Evolutionary conservation across 2,329 filamentous ascomycete species (phyloP).

Genomic region (Lecanicillium sp.): DNA sequence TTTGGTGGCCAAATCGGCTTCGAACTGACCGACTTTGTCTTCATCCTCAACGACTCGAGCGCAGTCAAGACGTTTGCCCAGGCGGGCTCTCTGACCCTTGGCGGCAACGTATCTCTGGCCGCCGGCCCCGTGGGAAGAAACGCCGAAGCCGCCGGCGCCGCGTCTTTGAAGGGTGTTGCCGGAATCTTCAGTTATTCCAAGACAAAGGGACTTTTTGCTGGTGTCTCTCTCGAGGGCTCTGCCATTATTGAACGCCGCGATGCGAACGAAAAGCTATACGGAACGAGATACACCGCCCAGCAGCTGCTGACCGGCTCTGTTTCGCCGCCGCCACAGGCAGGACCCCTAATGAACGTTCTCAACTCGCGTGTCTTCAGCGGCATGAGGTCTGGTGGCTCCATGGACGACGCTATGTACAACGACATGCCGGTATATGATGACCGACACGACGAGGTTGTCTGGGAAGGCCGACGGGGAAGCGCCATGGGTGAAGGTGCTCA

Average conservation of each 20-base stretch:
- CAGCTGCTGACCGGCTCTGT: conserved; percentile 77
- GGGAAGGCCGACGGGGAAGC: conserved; percentile 67
- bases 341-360: conserved; percentile 75
- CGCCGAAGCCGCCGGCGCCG: conserved; percentile 90
- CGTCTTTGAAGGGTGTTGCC: conserved; percentile 79
- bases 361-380: conserved; percentile 81
- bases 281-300: conserved; percentile 68
- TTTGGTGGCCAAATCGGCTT: conserved; percentile 84
- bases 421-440: conserved; percentile 87
- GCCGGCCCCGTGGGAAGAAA: conserved; percentile 91
- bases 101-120: conserved; percentile 92
- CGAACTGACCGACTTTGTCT: conserved; percentile 90
- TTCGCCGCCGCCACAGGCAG: conserved; percentile 70
- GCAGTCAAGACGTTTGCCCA: conserved; percentile 94
- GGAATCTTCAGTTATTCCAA: conserved; percentile 97
- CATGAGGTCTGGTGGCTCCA: conserved; percentile 31
- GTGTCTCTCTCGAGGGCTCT: conserved; percentile 88
- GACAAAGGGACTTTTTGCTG: conserved; percentile 94
- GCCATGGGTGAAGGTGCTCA: conserved; percentile 63
- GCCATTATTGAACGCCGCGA: conserved; percentile 91
- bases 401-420: conserved; percentile 75
- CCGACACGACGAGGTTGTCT: conserved; percentile 71
- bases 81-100: conserved; percentile 81
- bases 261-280: conserved; percentile 95
- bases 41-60: conserved; percentile 86